Evolutionary conservation across 768 basidiomycete genomes (phyloP).

Genomic region (Phaeotremella skinneri): DNA sequence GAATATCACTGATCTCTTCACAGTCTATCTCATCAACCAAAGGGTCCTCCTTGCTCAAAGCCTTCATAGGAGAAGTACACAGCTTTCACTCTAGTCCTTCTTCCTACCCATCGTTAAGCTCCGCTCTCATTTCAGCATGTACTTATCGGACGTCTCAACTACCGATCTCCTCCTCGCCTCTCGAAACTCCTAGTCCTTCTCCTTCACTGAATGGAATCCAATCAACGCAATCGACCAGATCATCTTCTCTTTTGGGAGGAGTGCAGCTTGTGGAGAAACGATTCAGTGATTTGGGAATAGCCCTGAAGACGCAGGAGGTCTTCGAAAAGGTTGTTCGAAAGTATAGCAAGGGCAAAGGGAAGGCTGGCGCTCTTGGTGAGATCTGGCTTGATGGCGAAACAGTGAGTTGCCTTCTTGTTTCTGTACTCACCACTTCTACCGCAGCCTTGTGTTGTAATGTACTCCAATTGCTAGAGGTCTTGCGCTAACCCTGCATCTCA

Average conservation of each 20-base stretch:
- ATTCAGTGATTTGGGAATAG: slow-evolving; percentile 27
- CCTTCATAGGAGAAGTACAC: slow-evolving; percentile 41
- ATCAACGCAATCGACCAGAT: slow-evolving; percentile 5
- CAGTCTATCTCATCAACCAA: slow-evolving; percentile 48
- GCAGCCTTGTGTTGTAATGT: too few relatives aligned
- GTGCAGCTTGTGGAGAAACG: slow-evolving; percentile 23
- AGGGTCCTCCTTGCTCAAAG: slow-evolving; percentile 35
- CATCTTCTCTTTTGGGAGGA: not conserved
- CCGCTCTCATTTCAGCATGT: slow-evolving; percentile 29
- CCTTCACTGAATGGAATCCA: not conserved
- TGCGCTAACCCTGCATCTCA: not conserved
- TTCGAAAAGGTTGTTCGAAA: slow-evolving; percentile 32
- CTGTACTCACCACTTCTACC: too few relatives aligned
- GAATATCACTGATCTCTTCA: not conserved
- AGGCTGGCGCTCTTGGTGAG: slow-evolving; percentile 30
- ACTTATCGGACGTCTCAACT: slow-evolving; percentile 39
- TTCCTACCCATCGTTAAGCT: slow-evolving; percentile 30
- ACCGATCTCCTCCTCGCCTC: slow-evolving; percentile 26
- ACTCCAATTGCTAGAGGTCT: not conserved
- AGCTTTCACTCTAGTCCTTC: slow-evolving; percentile 20
- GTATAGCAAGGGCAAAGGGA: slow-evolving; percentile 34
- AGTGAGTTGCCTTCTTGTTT: slow-evolving; percentile 26
- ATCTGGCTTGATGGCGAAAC: slow-evolving; percentile 51
- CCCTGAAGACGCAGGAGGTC: slow-evolving; percentile 29
- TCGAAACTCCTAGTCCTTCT: not conserved